Conservation (phyloP, 1,284 basidiomycete genomes). For the Naganishia liquefaciens region DNA sequence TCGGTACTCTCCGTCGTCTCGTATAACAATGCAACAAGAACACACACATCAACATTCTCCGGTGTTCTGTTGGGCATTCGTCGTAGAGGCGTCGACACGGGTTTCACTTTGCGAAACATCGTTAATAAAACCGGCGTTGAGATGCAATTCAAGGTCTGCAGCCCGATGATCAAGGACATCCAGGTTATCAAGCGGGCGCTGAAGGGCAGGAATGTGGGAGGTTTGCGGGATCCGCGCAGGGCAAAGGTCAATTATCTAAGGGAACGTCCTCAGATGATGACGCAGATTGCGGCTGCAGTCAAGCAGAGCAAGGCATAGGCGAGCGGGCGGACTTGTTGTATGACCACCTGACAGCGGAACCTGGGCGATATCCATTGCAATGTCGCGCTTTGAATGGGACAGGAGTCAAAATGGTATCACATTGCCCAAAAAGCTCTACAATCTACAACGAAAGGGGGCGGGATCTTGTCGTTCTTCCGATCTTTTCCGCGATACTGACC, state of each 20-base stretch:
- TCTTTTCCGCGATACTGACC: too few relatives aligned
- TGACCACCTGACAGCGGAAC: neutral
- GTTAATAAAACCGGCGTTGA: conserved; percentile 85
- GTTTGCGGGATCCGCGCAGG: conserved; percentile 44
- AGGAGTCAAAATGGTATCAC: neutral
- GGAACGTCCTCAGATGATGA: conserved; percentile 49
- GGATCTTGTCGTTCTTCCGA: neutral
- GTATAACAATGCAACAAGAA: conserved; percentile 56
- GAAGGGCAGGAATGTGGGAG: conserved; percentile 34
- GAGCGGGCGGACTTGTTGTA: conserved; percentile 1
- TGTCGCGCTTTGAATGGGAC: neutral
- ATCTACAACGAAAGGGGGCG: neutral
- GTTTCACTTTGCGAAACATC: conserved; percentile 80
- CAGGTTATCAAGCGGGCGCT: conserved; percentile 58
- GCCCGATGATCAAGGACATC: conserved; percentile 81
- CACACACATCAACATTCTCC: conserved; percentile 74
- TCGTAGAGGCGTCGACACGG: conserved; percentile 76
- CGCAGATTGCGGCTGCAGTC: conserved; percentile 48
- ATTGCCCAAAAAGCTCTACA: neutral
- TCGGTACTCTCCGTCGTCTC: conserved; percentile 72
- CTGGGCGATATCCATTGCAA: neutral
- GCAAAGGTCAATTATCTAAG: conserved; percentile 52
- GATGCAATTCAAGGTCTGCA: conserved; percentile 81
- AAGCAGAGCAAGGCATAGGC: conserved; percentile 40
- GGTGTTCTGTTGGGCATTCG: conserved; percentile 80